Conservation (phyloP, 352 stramenopile species). For the Phytopythium litorale region DNA sequence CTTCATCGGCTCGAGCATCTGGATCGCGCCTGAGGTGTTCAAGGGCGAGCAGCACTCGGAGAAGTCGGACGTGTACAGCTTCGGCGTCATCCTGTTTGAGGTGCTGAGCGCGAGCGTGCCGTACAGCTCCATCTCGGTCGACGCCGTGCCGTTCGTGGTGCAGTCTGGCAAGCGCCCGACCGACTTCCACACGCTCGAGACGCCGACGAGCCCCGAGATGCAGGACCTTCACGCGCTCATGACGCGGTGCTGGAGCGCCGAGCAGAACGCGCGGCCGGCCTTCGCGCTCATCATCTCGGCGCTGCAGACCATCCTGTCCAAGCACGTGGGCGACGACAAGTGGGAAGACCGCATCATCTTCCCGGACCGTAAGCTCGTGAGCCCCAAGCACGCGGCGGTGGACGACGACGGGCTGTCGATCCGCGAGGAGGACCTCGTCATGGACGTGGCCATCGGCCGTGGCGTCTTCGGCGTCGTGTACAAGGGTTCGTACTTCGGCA, state of each 20-base stretch:
- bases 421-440: constrained; percentile 69
- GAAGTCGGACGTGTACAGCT: constrained; percentile 89
- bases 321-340: constrained; percentile 68
- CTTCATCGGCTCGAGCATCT: constrained; percentile 87
- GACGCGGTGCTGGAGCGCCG: constrained; percentile 71
- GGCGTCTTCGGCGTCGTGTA: constrained; percentile 83
- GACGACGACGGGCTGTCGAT: constrained; percentile 75
- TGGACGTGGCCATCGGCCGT: constrained; percentile 66
- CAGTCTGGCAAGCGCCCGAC: constrained; percentile 73
- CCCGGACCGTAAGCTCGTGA: constrained; percentile 72
- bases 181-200: constrained; percentile 65
- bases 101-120: constrained; percentile 55
- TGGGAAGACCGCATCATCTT: constrained; percentile 86
- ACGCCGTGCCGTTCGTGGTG: constrained; percentile 80
- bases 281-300: constrained; percentile 83
- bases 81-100: constrained; percentile 82
- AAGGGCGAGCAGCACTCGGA: constrained; percentile 84
- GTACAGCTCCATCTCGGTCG: constrained; percentile 75
- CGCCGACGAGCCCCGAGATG: constrained; percentile 42
- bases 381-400: constrained; percentile 29
- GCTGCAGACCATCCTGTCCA: constrained; percentile 62
- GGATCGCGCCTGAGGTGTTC: constrained; percentile 90
- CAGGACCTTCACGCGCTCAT: constrained; percentile 70
- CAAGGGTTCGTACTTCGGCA: constrained; percentile 83
- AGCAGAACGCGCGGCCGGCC: constrained; percentile 63